Percentiles rank a stretch among this genome's conserved stretches.
Evolutionary conservation across 257 asterid genomes (phyloP).

Genomic region (Lantana camara): DNA sequence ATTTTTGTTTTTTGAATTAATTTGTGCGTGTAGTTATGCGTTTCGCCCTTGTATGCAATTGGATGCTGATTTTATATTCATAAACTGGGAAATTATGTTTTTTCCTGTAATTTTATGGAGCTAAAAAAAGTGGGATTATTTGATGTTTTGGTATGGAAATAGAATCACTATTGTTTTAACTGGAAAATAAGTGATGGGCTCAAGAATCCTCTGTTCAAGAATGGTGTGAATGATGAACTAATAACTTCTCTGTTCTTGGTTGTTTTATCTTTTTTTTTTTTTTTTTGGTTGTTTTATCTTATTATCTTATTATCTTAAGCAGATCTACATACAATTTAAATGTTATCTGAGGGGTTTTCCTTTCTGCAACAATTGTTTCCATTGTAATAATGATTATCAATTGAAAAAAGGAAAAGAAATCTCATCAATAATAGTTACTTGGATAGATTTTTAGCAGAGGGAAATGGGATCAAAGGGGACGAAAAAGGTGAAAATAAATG

Average conservation of each 20-base stretch:
- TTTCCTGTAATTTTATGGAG: neutral
- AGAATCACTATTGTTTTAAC: neutral
- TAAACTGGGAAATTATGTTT: neutral
- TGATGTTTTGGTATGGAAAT: neutral
- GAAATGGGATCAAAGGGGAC: constrained; percentile 65
- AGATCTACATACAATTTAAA: neutral
- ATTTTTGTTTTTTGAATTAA: no score
- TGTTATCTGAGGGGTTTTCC: neutral
- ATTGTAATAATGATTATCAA: neutral
- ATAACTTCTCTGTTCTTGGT: no score
- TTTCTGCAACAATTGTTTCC: neutral
- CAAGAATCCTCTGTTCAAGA: neutral
- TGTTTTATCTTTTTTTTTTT: neutral
- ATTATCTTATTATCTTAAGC: neutral
- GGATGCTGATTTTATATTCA: no score
- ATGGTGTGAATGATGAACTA: neutral
- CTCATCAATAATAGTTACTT: constrained; percentile 24
- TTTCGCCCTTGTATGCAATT: no score
- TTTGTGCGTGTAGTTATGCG: no score
- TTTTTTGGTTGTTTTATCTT: no score
- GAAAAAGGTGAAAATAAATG: constrained; percentile 48
- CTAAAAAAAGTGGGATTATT: neutral
- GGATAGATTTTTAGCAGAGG: neutral
- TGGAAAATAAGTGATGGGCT: neutral
- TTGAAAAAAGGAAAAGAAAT: neutral